Evolutionary conservation across 495 filamentous ascomycete species (phyloP).

Genomic region (Articulospora tetracladia): DNA sequence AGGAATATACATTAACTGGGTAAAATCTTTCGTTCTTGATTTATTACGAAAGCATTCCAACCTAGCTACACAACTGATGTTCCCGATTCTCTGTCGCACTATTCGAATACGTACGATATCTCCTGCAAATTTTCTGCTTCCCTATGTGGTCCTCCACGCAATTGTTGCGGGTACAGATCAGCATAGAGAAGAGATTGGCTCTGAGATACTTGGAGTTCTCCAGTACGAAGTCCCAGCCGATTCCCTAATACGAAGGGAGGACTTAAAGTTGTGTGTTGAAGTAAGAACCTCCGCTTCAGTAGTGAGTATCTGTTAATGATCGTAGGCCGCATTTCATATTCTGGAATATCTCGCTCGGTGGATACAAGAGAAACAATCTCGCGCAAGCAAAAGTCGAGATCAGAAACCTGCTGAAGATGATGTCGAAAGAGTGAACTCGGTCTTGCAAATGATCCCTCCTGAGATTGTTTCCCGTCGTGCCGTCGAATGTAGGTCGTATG

Average conservation of each 20-base stretch:
- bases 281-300: constrained; percentile 39
- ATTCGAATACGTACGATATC: constrained; percentile 78
- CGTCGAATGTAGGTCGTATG: constrained; percentile 87
- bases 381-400: constrained; percentile 15
- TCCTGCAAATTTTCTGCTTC: constrained; percentile 81
- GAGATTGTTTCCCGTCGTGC: constrained; percentile 82
- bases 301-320: background rate
- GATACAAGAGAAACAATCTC: constrained; percentile 73
- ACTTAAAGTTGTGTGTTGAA: constrained; percentile 77
- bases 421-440: constrained; percentile 51
- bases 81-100: constrained; percentile 72
- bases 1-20: constrained; percentile 65
- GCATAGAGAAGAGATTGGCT: constrained; percentile 61
- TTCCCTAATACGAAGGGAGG: constrained; percentile 54
- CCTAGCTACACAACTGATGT: constrained; percentile 67
- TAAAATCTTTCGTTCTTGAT: constrained; percentile 74
- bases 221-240: constrained; percentile 53
- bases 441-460: constrained; percentile 71
- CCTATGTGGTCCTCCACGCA: constrained; percentile 76
- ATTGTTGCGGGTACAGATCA: constrained; percentile 63
- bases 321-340: constrained; percentile 80
- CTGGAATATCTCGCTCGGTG: constrained; percentile 89
- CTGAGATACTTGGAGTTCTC: constrained; percentile 69
- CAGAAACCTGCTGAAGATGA: background rate
- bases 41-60: constrained; percentile 70